Evolutionary conservation across 306 rosid species (phyloP), one percentile per base, ranked within the genome.

Genomic region (Canavalia gladiata): DNA sequence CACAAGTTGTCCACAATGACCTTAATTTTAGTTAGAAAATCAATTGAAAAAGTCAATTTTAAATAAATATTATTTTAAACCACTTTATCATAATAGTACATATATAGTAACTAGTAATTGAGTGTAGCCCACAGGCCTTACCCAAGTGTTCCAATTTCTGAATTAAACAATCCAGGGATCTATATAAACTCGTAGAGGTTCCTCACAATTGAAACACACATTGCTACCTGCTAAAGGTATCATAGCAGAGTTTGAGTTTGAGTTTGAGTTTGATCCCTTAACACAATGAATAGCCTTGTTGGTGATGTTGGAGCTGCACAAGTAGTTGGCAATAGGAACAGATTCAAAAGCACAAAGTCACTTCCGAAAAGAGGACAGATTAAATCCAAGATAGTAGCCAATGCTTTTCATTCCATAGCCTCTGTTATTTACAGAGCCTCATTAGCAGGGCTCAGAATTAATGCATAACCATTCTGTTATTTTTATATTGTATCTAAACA

Each of bases 221-320:
- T 18, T 18, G 25, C 2, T 9, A 37, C 3, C 52, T 34, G 31
- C 8, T 3, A 33, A 59, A 42, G 69, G 7, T 30, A 42, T 57
- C 39, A 30, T 18, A 18, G 25, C 25, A 18, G 25, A 18, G 25
- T 18, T 18, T 18, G 25, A 18, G 25, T 18, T 18, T 18, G 25
- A 18, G 25, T 18, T 18, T 18, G 25, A 18, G 25, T 18, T 18
- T 18, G 2, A 68, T 29, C 8, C 3, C 31, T 51, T 4, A 9
- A 50, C 77, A 58, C 60, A 49, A 90, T 84, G 90, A 87, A 46
- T 10, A 78, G 67, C 87, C 37, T 10, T 72, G 74, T 76, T 30
- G 55, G 35, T 65, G 42, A 64, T 42, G 81, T 45, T 78, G 18
- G 73, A 65, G 81, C 72, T 29, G 25, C 85, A 45, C 12, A 41